These are phyloP conservation scores for Phyllostachys edulis DNA, from an alignment of 176 grass and related monocot species.

Conservation along the genomic window DNA sequence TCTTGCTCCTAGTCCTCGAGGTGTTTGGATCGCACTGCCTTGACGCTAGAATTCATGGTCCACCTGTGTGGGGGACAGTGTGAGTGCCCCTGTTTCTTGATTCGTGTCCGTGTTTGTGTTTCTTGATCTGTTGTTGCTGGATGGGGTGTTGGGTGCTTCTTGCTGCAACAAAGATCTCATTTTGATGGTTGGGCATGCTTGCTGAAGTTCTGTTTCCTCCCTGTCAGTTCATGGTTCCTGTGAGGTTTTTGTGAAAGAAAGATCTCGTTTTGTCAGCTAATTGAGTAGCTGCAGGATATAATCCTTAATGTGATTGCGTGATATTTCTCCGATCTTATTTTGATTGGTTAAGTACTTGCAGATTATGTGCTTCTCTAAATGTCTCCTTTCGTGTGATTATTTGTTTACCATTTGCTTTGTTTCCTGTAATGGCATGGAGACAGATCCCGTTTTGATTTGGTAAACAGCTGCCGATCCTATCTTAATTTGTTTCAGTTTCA, in stretches of 20 bases:
- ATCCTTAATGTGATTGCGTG: background rate
- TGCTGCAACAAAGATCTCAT: slow-evolving; percentile 24
- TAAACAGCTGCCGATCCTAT: slow-evolving; percentile 32
- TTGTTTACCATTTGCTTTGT: background rate
- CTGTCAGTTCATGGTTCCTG: background rate
- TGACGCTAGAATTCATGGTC: background rate
- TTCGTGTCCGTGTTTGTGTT: background rate
- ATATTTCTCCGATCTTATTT: slow-evolving; percentile 11
- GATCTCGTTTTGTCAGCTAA: slow-evolving; percentile 23
- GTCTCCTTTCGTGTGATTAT: background rate
- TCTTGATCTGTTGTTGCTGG: slow-evolving; percentile 10
- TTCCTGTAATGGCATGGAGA: slow-evolving; percentile 10
- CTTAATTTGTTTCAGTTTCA: slow-evolving; percentile 9
- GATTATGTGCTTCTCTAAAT: background rate
- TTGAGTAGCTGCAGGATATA: background rate
- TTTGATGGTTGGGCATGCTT: background rate
- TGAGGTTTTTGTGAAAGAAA: background rate
- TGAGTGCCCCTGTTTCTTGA: slow-evolving; percentile 23
- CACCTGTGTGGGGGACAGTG: slow-evolving; percentile 18
- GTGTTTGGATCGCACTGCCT: slow-evolving; percentile 30
- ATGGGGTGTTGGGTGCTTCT: background rate
- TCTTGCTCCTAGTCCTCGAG: slow-evolving; percentile 8
- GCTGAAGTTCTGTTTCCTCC: background rate
- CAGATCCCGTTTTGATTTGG: slow-evolving; percentile 56
- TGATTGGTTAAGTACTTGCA: background rate